Conservation (phyloP, 148 eudicot genomes). For the Vaccinium macrocarpon region DNA sequence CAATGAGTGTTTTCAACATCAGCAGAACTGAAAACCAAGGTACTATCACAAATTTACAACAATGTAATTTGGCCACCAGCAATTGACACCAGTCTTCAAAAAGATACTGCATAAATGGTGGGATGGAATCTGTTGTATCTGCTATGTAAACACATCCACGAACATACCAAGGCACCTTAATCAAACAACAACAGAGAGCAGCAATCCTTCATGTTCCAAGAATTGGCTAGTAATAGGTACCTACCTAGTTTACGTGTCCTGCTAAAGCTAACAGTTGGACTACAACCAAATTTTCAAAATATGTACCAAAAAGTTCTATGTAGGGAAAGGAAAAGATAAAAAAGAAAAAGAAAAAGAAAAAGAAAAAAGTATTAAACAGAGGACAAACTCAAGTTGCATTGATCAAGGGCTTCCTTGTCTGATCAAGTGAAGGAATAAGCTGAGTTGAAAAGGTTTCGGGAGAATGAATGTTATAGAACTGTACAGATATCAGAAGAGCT, state of each 20-base stretch:
- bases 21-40: not conserved
- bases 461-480: not conserved
- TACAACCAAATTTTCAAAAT: not conserved
- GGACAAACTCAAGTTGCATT: not conserved
- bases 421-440: not conserved
- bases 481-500: not conserved
- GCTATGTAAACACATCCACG: too few relatives aligned
- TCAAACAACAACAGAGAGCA: too few relatives aligned
- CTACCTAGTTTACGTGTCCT: not conserved
- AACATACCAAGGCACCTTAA: too few relatives aligned
- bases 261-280: not conserved
- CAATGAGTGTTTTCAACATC: not conserved
- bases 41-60: not conserved
- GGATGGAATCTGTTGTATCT: too few relatives aligned
- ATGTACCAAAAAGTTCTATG: not conserved
- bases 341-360: not conserved
- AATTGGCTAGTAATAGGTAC: not conserved
- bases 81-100: too few relatives aligned
- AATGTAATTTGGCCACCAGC: too few relatives aligned
- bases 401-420: not conserved
- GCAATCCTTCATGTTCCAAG: too few relatives aligned
- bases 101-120: too few relatives aligned
- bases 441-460: not conserved
- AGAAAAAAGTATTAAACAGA: not conserved
- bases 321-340: not conserved